Base-by-base conservation (phyloP, 1,139 yeast genomes). In the Candida glucosophila region DNA sequence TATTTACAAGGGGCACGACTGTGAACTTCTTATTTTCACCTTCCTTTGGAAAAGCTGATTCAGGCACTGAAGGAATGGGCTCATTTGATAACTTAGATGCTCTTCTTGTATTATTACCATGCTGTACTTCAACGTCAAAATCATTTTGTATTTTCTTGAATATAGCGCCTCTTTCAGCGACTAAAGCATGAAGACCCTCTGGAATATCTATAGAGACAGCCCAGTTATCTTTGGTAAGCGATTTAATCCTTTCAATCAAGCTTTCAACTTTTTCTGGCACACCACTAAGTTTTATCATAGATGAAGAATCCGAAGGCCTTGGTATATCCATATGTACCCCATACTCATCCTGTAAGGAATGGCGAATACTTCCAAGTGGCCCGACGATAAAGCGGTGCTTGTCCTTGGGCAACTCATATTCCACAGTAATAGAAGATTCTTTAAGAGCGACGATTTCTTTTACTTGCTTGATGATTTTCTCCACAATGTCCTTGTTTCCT, bases 381-480 rank as follows among this genome's bases (percentile, higher is more conserved):
- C 97, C 97, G 51, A 90, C 75, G 33, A 90, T 49, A 13, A 75
- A 64, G 42, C 86, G 73, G 43, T 83, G 92, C 48, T 78, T 79
- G 31, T 77, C 81, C 49, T 76, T 73, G 22, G 92, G 71, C 40
- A 90, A 67, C 6, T 69, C 76, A 29, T 76, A 47, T 17, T 63
- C 66, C 35, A 67, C 78, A 23, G 67, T 59, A 19, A 75, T 62
- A 28, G 76, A 64, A 31, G 76, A 73, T 48, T 83, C 85, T 36
- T 73, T 73, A 19, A 72, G 75, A 12, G 60, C 68, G 19, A 86
- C 79, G 32, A 88, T 61, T 29, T 64, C 66, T 35, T 75, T 63
- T 41, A 92, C 67, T 47, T 72, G 77, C 30, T 63, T 66, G 35
- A 80, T 61, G 30, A 88, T 74, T 41, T 75, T 74, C 22, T 72